Evolutionary conservation across 2,329 filamentous ascomycete species (phyloP), one percentile per base, ranked within the genome.

Genomic region (Endothia cerciana): DNA sequence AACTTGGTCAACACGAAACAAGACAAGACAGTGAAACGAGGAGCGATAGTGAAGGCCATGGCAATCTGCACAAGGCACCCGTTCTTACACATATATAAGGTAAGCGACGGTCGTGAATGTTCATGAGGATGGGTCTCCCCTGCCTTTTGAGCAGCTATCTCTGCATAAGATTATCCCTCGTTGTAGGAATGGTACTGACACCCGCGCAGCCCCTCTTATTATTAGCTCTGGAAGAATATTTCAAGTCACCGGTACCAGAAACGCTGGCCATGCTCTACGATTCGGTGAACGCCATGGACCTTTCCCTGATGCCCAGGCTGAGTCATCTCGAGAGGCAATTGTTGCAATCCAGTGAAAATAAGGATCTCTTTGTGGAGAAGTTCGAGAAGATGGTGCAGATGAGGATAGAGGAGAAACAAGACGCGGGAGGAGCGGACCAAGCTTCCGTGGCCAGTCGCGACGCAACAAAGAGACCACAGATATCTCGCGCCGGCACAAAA

Each of bases 1-100:
- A 99, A 99, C 77, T 80, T 99, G 74, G 95, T 99, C 72, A 98
- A 99, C 77, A 99, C 94, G 8, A 98, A 98, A 78, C 93, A 97
- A 76, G 95, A 99, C 81, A 94, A 92, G 74, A 91, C 90, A 25
- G 92, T 92, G 58, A 96, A 95, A 79, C 89, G 95, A 85, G 95
- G 95, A 66, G 95, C 95, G 25, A 86, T 97, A 60, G 94, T 98
- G 66, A 98, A 98, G 77, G 93, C 95, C 51, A 99, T 99, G 95
- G 95, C 95, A 38, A 97, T 99, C 71, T 99, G 95, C 82, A 99
- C 95, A 8, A 85, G 95, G 53, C 95, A 99, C 81, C 94, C 95
- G 3, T 99, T 99, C 78, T 81, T 99, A 71, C 95, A 99, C 79
- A 99, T 99, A 70, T 99, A 99, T 82, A 99, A 99, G 86, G 91